These are phyloP conservation scores for Metschnikowia borealis DNA, from an alignment of 805 yeast species.

Conservation along the genomic window DNA sequence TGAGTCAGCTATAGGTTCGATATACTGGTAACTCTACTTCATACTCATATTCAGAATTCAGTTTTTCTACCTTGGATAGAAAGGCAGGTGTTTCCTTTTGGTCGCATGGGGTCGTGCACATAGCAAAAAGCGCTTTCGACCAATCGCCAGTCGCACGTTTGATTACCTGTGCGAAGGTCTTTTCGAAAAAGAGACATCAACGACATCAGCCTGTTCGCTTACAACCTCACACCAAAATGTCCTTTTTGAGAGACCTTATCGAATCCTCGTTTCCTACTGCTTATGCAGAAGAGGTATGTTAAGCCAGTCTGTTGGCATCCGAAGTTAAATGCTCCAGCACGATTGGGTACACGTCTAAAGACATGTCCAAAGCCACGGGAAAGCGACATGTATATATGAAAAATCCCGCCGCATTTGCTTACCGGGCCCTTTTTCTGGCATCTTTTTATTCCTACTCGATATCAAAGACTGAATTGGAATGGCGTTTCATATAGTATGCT, in stretches of 20 bases:
- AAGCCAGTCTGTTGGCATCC: neutral
- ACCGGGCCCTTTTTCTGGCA: neutral
- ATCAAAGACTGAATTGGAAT: no score
- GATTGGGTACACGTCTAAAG: neutral
- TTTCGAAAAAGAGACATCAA: conserved; percentile 7
- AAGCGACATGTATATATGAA: neutral
- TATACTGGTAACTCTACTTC: neutral
- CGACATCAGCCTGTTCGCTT: conserved; percentile 6
- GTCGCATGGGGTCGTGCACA: conserved; percentile 10
- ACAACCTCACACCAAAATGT: conserved; percentile 26
- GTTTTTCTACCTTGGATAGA: neutral
- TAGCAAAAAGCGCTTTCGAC: conserved; percentile 9
- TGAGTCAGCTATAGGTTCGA: neutral
- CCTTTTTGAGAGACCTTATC: conserved; percentile 66
- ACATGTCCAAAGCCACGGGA: neutral
- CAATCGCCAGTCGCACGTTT: conserved; percentile 22
- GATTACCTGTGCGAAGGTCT: conserved; percentile 15
- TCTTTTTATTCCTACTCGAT: no score
- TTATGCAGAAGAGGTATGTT: conserved; percentile 69
- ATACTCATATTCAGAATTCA: no score
- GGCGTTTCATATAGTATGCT: neutral
- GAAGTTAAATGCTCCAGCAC: neutral
- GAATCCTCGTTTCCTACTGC: conserved; percentile 81
- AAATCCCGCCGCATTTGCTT: neutral
- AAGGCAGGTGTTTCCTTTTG: neutral